These are phyloP conservation scores for Prunus mira DNA, from an alignment of 306 rosid genomes.

Conservation along the genomic window DNA sequence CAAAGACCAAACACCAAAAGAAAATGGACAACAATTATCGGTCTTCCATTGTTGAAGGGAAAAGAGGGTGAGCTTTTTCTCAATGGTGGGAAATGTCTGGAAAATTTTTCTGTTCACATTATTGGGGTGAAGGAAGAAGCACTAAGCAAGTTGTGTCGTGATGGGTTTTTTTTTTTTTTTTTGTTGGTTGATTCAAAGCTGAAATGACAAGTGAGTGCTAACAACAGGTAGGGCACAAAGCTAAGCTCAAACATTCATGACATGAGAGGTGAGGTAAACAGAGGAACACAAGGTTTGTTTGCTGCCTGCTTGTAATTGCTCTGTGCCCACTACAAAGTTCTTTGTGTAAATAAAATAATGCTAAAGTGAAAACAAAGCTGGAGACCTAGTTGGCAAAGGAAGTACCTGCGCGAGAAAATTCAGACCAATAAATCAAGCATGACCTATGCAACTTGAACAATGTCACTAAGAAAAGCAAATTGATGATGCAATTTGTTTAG, in stretches of 20 bases:
- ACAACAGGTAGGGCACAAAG: constrained; percentile 29
- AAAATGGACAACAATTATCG: constrained; percentile 32
- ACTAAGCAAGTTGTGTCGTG: constrained; percentile 35
- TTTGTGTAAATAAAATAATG: constrained; percentile 1
- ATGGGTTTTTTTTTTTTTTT: constrained; percentile 6
- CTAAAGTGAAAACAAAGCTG: constrained; percentile 2
- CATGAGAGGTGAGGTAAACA: constrained; percentile 10
- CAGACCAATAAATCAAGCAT: constrained; percentile 13
- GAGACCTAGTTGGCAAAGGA: not conserved
- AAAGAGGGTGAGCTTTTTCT: constrained; percentile 30
- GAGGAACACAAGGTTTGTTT: constrained; percentile 13
- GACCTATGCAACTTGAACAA: constrained; percentile 25
- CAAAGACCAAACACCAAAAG: constrained; percentile 25
- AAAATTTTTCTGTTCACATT: constrained; percentile 19
- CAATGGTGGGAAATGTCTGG: constrained; percentile 30
- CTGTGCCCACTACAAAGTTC: constrained; percentile 17
- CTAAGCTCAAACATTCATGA: constrained; percentile 21
- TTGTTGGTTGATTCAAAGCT: constrained; percentile 16
- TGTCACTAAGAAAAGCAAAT: constrained; percentile 17
- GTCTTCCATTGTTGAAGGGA: constrained; percentile 17
- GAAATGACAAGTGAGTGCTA: constrained; percentile 39
- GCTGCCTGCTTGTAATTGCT: constrained; percentile 9
- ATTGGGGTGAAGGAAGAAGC: constrained; percentile 32
- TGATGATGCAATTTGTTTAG: constrained; percentile 27
- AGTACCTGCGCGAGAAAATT: constrained; percentile 13